Evolutionary conservation across 371 early-diverging fungal genomes (phyloP), one percentile per base, ranked within the genome.

Genomic region (Mortierella sp.): DNA sequence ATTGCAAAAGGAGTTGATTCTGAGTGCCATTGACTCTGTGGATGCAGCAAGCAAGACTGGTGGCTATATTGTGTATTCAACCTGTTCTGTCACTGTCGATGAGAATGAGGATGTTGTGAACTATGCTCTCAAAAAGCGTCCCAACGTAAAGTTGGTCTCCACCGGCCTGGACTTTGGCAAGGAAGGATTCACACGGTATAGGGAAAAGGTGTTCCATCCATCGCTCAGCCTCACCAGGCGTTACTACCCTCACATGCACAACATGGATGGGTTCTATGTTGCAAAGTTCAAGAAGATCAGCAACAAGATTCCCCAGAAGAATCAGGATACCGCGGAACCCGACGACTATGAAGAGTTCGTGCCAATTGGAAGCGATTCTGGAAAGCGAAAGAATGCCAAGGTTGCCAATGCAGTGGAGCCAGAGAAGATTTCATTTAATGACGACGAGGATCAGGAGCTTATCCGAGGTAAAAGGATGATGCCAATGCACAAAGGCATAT

Each of bases 201-300:
- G 96, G 43, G 98, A 96, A 54, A 92, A 93, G 65, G 69, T 74
- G 4, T 99, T 97, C 92, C 94, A 96, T 79, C 91, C 91, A 10
- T 87, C 91, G 19, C 63, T 99, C 58, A 86, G 86, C 34, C 79
- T 94, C 59, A 94, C 98, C 0, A 87, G 96, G 57, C 89, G 99
- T 61, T 95, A 94, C 85, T 99, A 98, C 83, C 99, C 99, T 34
- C 99, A 99, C 81, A 91, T 96, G 26, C 96, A 99, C 82, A 99
- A 99, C 82, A 98, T 99, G 98, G 99, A 99, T 83, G 99, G 99
- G 57, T 99, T 99, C 90, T 99, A 88, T 82, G 97, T 99, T 24
- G 96, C 98, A 46, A 99, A 99, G 71, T 93, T 99, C 80, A 92
- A 93, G 82, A 95, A 97, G 82, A 58, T 90, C 45, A 88, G 90